Conservation (phyloP, 2,329 filamentous ascomycete genomes). For the Zymoseptoria pseudotritici region DNA sequence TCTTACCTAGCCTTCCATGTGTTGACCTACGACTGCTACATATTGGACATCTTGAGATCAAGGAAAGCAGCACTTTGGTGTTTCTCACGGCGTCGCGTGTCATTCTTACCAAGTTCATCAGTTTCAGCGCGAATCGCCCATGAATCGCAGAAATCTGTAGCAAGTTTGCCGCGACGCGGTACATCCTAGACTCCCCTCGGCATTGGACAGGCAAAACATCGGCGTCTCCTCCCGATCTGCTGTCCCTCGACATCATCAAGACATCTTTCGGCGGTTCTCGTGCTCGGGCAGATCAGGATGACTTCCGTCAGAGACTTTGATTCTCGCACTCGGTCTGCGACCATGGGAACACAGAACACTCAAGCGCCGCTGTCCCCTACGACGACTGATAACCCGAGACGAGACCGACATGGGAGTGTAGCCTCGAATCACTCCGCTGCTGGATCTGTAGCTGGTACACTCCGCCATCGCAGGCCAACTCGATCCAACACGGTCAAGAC, state of each 20-base stretch:
- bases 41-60: not conserved
- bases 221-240: too few species aligned
- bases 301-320: slow-evolving; percentile 10
- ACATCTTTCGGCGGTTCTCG: not conserved
- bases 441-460: slow-evolving; percentile 4
- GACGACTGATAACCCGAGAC: not conserved
- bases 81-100: not conserved
- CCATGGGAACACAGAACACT: not conserved
- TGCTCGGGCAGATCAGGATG: not conserved
- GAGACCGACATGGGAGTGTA: slow-evolving; percentile 7
- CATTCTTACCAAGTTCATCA: not conserved
- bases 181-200: not conserved
- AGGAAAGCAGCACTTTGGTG: not conserved
- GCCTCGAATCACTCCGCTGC: slow-evolving; percentile 8
- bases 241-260: not conserved
- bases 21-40: not conserved
- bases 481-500: slow-evolving; percentile 41
- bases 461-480: slow-evolving; percentile 9
- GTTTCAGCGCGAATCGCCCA: not conserved
- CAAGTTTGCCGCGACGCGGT: not conserved
- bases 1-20: not conserved
- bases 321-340: slow-evolving; percentile 1
- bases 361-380: not conserved
- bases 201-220: not conserved
- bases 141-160: not conserved